Conservation (phyloP, 1,139 yeast genomes). For the Diutina siamensis region DNA sequence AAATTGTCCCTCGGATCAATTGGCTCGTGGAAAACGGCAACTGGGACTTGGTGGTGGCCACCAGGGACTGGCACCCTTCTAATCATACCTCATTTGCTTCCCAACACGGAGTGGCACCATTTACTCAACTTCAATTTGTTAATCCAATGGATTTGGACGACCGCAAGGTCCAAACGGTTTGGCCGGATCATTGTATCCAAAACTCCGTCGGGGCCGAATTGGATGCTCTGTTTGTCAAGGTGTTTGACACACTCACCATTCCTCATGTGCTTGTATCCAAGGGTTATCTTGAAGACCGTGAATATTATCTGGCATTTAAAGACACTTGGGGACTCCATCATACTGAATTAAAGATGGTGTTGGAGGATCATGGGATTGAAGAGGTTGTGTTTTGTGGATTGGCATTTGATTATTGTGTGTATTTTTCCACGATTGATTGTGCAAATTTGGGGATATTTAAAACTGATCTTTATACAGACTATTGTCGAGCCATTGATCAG, state of each 20-base stretch:
- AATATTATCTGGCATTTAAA: conserved; percentile 80
- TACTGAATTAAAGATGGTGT: conserved; percentile 48
- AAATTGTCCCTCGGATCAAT: conserved; percentile 40
- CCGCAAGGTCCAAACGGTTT: conserved; percentile 34
- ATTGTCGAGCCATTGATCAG: not conserved
- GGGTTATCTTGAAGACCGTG: conserved; percentile 63
- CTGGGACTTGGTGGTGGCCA: conserved; percentile 60
- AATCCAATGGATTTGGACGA: conserved; percentile 34
- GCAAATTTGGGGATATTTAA: not conserved
- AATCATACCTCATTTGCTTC: conserved; percentile 77
- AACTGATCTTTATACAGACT: not conserved
- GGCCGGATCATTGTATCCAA: conserved; percentile 93
- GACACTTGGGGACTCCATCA: conserved; percentile 67
- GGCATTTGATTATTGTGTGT: conserved; percentile 81
- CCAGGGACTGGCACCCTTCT: conserved; percentile 84
- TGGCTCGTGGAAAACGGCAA: conserved; percentile 24
- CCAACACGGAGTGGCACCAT: conserved; percentile 48
- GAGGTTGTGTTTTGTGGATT: conserved; percentile 70
- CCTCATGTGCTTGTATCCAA: conserved; percentile 44
- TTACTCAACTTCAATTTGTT: conserved; percentile 32
- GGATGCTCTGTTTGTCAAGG: conserved; percentile 30
- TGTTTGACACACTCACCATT: conserved; percentile 11
- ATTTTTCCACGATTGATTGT: conserved; percentile 63
- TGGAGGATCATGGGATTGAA: conserved; percentile 34
- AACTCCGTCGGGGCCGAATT: conserved; percentile 53